These are phyloP conservation scores for Arthrocladium fulminans DNA, from an alignment of 2,329 filamentous ascomycete genomes.

Conservation along the genomic window DNA sequence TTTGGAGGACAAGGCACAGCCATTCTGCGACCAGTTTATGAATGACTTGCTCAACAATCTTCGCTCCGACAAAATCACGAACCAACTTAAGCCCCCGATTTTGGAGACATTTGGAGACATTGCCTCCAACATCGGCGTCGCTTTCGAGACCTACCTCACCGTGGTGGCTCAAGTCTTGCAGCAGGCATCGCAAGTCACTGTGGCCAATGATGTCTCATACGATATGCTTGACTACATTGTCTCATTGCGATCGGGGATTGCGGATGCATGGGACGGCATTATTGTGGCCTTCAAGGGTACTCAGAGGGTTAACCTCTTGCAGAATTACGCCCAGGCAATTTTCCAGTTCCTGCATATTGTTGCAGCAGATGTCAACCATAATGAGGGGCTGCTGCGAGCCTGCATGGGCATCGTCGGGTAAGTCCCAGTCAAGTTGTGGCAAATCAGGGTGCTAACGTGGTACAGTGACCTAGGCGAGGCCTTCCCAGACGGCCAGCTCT, in stretches of 20 bases:
- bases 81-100: slow-evolving; percentile 97
- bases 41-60: slow-evolving; percentile 92
- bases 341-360: slow-evolving; percentile 79
- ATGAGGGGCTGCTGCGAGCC: slow-evolving; percentile 84
- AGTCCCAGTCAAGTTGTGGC: slow-evolving; percentile 28
- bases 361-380: slow-evolving; percentile 73
- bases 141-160: slow-evolving; percentile 86
- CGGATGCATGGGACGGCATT: slow-evolving; percentile 98
- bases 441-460: slow-evolving; percentile 31
- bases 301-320: slow-evolving; percentile 50
- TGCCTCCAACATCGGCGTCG: slow-evolving; percentile 80
- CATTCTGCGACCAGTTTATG: slow-evolving; percentile 96
- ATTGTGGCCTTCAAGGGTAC: slow-evolving; percentile 84
- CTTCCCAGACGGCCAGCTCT: slow-evolving; percentile 82
- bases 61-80: slow-evolving; percentile 73
- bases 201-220: slow-evolving; percentile 69
- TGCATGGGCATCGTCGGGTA: slow-evolving; percentile 96
- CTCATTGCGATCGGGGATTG: slow-evolving; percentile 90
- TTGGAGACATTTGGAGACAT: slow-evolving; percentile 97
- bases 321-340: slow-evolving; percentile 72
- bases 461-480: slow-evolving; percentile 82
- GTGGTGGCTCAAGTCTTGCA: slow-evolving; percentile 91
- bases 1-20: slow-evolving; percentile 79
- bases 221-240: slow-evolving; percentile 97
- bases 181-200: slow-evolving; percentile 76